These are phyloP conservation scores for Anaeramoeba flamelloides DNA, from an alignment of 78 protist genomes.

Conservation along the genomic window DNA sequence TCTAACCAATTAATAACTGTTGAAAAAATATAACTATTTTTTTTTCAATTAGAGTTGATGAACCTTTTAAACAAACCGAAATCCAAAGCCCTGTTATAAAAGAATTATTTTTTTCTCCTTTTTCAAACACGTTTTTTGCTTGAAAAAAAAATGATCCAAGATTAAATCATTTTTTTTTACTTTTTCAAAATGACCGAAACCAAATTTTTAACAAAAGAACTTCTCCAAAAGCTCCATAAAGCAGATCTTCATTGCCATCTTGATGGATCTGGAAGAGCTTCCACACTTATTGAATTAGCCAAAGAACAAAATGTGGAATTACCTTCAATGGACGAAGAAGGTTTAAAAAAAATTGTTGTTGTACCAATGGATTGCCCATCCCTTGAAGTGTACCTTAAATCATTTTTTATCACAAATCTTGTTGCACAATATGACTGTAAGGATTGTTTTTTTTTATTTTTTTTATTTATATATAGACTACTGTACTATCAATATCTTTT, in stretches of 20 bases:
- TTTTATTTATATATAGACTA: not conserved
- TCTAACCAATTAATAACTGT: no score
- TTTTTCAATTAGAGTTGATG: no score
- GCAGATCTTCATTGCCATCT: slow-evolving; percentile 37
- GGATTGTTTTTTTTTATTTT: not conserved
- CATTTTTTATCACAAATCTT: slow-evolving; percentile 13
- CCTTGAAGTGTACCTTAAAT: slow-evolving; percentile 25
- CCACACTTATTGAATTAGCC: slow-evolving; percentile 3
- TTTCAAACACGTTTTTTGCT: no score
- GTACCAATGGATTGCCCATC: slow-evolving; percentile 17
- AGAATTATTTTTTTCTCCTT: no score
- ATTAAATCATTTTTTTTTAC: no score
- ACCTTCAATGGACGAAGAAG: slow-evolving; percentile 32
- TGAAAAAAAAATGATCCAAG: no score
- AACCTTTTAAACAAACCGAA: no score
- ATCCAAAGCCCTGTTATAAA: no score
- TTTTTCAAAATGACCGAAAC: slow-evolving; percentile 7
- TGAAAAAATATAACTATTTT: no score
- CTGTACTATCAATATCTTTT: no score
- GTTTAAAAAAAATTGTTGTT: slow-evolving; percentile 14
- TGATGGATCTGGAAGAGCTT: slow-evolving; percentile 27
- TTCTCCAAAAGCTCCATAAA: slow-evolving; percentile 10
- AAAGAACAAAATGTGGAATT: slow-evolving; percentile 24
- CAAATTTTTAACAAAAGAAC: not conserved
- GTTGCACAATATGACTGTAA: slow-evolving; percentile 18